A percentile compares a stretch with the other conserved stretches of the same genome.
These are phyloP conservation scores for Russula sp. DNA, from an alignment of 768 basidiomycete species.

Conservation along the genomic window DNA sequence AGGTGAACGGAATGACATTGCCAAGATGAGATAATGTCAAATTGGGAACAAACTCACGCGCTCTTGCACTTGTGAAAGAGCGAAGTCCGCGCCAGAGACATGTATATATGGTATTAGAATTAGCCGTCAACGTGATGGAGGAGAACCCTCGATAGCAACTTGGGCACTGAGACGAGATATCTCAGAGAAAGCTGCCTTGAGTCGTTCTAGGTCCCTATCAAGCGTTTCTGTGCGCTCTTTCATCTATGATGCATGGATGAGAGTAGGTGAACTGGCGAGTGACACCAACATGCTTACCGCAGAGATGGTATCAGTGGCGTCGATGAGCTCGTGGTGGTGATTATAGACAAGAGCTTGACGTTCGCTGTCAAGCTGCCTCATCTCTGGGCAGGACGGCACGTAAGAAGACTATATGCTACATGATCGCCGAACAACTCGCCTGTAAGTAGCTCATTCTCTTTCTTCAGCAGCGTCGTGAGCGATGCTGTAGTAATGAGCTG, in stretches of 20 bases:
- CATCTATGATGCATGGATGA: conserved; percentile 54
- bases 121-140: conserved; percentile 5
- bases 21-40: neutral
- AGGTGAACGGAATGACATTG: neutral
- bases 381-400: conserved; percentile 51
- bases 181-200: conserved; percentile 79
- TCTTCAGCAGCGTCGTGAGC: conserved; percentile 66
- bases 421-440: conserved; percentile 43
- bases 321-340: conserved; percentile 92
- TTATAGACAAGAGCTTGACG: conserved; percentile 91
- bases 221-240: conserved; percentile 82
- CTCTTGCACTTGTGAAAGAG: neutral
- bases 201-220: conserved; percentile 77
- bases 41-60: neutral
- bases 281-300: conserved; percentile 48
- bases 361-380: conserved; percentile 82
- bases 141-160: conserved; percentile 48
- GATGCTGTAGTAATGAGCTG: conserved; percentile 81
- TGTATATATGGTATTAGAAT: neutral
- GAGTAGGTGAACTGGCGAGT: neutral
- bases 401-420: neutral
- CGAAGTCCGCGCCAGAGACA: neutral
- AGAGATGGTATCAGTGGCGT: conserved; percentile 88
- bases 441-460: conserved; percentile 76
- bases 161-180: conserved; percentile 77